These are phyloP conservation scores for Fusarium lateritium DNA, from an alignment of 2,329 filamentous ascomycete species.

Conservation along the genomic window DNA sequence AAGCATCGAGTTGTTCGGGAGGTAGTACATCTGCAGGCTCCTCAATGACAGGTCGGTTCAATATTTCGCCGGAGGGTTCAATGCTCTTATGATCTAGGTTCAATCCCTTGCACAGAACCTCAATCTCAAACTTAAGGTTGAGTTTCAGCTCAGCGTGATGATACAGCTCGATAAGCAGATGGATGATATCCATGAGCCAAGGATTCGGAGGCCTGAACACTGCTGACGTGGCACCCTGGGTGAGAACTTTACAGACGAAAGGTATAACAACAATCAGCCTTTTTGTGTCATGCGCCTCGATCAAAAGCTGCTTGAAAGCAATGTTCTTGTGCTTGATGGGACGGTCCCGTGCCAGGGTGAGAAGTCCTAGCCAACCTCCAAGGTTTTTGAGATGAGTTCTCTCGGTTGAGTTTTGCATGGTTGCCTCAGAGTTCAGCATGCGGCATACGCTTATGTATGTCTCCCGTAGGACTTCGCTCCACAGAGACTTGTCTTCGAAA, in stretches of 20 bases:
- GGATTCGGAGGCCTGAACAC: slow-evolving; percentile 96
- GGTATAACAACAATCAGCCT: slow-evolving; percentile 93
- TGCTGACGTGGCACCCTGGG: slow-evolving; percentile 85
- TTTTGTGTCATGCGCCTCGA: slow-evolving; percentile 94
- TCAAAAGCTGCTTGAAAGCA: slow-evolving; percentile 94
- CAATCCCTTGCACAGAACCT: slow-evolving; percentile 94
- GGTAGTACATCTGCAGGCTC: slow-evolving; percentile 72
- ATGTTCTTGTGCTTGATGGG: slow-evolving; percentile 97
- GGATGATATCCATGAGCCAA: slow-evolving; percentile 97
- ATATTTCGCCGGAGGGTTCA: slow-evolving; percentile 87
- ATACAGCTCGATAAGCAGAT: slow-evolving; percentile 92
- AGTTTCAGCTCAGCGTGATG: slow-evolving; percentile 93
- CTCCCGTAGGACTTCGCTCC: slow-evolving; percentile 91
- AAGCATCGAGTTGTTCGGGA: slow-evolving; percentile 81
- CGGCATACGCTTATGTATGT: slow-evolving; percentile 89
- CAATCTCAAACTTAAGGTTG: slow-evolving; percentile 98
- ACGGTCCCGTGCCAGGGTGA: slow-evolving; percentile 93
- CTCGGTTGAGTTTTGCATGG: slow-evolving; percentile 86
- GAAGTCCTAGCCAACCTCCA: slow-evolving; percentile 90
- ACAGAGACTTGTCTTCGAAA: slow-evolving; percentile 83
- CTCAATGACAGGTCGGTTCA: slow-evolving; percentile 78
- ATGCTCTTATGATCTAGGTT: slow-evolving; percentile 94
- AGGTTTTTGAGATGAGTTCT: slow-evolving; percentile 93
- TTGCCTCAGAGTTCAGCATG: slow-evolving; percentile 91
- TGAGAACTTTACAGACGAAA: slow-evolving; percentile 96